Evolutionary conservation across 2,329 filamentous ascomycete genomes (phyloP).

Genomic region (Fusarium euwallaceae): DNA sequence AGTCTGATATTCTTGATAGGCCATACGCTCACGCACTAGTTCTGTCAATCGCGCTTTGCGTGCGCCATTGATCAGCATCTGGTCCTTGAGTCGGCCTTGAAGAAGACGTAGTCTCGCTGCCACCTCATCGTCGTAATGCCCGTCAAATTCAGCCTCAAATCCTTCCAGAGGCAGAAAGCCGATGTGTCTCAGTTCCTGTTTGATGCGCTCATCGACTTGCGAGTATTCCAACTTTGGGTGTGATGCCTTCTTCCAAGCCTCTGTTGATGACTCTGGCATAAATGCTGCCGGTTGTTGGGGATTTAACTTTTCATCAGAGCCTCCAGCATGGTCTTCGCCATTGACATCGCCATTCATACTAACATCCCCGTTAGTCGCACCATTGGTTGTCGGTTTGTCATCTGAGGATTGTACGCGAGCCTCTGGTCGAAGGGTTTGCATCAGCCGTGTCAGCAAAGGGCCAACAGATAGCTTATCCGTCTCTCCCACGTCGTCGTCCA

Average conservation of each 20-base stretch:
- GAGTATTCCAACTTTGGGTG: slow-evolving; percentile 85
- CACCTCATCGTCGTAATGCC: slow-evolving; percentile 93
- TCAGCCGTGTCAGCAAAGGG: slow-evolving; percentile 84
- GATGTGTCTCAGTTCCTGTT: slow-evolving; percentile 91
- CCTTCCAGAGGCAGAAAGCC: slow-evolving; percentile 82
- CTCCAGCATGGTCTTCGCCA: slow-evolving; percentile 52
- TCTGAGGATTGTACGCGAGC: slow-evolving; percentile 68
- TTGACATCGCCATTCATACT: slow-evolving; percentile 64
- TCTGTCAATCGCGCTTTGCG: slow-evolving; percentile 89
- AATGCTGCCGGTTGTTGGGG: slow-evolving; percentile 77
- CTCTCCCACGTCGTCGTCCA: slow-evolving; percentile 88
- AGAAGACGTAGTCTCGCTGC: slow-evolving; percentile 88
- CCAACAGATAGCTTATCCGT: slow-evolving; percentile 91
- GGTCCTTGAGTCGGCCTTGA: slow-evolving; percentile 84
- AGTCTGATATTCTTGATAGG: slow-evolving; percentile 95
- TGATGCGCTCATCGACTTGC: slow-evolving; percentile 89
- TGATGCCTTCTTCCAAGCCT: slow-evolving; percentile 82
- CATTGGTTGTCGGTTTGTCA: slow-evolving; percentile 67
- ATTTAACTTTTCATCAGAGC: slow-evolving; percentile 54
- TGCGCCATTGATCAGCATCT: slow-evolving; percentile 89
- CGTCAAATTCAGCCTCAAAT: slow-evolving; percentile 82
- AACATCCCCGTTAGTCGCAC: slow-evolving; percentile 67
- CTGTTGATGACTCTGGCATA: slow-evolving; percentile 82
- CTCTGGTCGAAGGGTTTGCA: slow-evolving; percentile 86
- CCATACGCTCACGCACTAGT: slow-evolving; percentile 91